Percentiles rank a stretch among this genome's conserved stretches.
Evolutionary conservation across 768 basidiomycete genomes (phyloP).

Genomic region (Boletus reticuloceps): DNA sequence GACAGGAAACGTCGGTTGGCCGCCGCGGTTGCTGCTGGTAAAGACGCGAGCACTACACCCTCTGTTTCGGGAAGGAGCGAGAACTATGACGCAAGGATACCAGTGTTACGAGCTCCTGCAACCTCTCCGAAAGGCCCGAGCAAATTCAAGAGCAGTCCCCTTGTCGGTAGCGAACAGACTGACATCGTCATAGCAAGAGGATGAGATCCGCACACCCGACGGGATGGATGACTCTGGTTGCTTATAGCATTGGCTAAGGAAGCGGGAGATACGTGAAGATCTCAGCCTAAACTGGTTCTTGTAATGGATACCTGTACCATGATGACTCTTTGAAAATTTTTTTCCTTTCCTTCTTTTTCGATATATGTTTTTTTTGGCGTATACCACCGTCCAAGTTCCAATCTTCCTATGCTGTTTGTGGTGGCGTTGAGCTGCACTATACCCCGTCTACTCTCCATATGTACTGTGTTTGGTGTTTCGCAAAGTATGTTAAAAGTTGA

Average conservation of each 20-base stretch:
- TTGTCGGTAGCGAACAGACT: constrained; percentile 43
- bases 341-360: neutral
- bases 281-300: neutral
- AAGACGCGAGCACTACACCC: constrained; percentile 8
- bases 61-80: constrained; percentile 7
- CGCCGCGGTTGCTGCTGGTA: constrained; percentile 21
- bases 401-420: constrained; percentile 8
- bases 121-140: constrained; percentile 42
- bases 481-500: neutral
- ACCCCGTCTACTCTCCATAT: neutral
- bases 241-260: constrained; percentile 17
- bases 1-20: constrained; percentile 60
- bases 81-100: constrained; percentile 15
- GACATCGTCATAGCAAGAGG: constrained; percentile 45
- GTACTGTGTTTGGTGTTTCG: neutral
- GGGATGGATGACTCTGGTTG: constrained; percentile 31
- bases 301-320: neutral
- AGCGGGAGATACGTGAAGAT: neutral
- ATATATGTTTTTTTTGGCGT: neutral
- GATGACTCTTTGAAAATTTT: no score
- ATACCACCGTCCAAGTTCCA: neutral
- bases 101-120: constrained; percentile 11
- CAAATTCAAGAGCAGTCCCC: constrained; percentile 75
- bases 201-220: constrained; percentile 33
- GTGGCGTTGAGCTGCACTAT: constrained; percentile 16